Percentiles rank a stretch among this genome's conserved stretches.
Evolutionary conservation across 2,329 filamentous ascomycete species (phyloP).

Genomic region (Calonectria leucothoes): DNA sequence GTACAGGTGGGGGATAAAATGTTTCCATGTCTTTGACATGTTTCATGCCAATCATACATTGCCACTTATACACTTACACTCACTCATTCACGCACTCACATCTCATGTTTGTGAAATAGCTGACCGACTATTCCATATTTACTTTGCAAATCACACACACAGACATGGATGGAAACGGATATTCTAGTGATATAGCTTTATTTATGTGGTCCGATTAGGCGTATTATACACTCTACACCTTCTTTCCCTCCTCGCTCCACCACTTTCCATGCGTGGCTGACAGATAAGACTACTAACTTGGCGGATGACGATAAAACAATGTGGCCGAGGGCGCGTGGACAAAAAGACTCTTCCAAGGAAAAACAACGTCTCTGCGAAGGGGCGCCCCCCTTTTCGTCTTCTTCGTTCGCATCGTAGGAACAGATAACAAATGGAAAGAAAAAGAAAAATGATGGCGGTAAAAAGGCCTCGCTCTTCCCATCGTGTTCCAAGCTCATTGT

Average conservation of each 20-base stretch:
- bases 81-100: not conserved
- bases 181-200: not conserved
- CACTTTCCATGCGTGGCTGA: not conserved
- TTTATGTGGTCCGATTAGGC: not conserved
- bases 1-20: not conserved
- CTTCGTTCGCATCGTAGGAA: conserved; percentile 3
- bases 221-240: conserved; percentile 6
- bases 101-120: too few species aligned
- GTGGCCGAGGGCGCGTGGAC: not conserved
- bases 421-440: conserved; percentile 1
- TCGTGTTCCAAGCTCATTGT: conserved; percentile 12
- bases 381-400: not conserved
- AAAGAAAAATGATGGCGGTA: not conserved
- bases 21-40: not conserved
- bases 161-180: not conserved
- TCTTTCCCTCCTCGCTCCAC: not conserved
- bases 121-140: not conserved
- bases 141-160: not conserved
- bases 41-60: not conserved
- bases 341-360: not conserved
- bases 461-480: conserved; percentile 10
- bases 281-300: not conserved
- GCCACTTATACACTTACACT: not conserved
- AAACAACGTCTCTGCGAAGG: not conserved
- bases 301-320: not conserved